Evolutionary conservation across 1,139 yeast species (phyloP).

Genomic region (Nakaseomyces delphensis): DNA sequence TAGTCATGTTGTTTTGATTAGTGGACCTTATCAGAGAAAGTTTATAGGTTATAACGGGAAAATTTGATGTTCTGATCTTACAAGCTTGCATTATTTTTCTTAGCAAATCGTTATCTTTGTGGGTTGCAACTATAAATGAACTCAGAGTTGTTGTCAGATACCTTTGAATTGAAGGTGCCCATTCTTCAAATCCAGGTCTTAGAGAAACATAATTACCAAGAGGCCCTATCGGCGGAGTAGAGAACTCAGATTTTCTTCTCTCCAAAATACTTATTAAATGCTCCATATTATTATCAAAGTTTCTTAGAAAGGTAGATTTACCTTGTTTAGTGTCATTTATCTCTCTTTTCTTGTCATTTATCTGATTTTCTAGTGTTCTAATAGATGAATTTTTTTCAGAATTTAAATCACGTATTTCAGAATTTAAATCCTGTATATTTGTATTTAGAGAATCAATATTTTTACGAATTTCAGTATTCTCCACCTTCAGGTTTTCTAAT

Average conservation of each 20-base stretch:
- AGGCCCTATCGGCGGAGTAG: constrained; percentile 69
- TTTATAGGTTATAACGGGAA: constrained; percentile 44
- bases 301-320: constrained; percentile 24
- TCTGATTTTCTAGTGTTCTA: constrained; percentile 11
- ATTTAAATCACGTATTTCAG: constrained; percentile 13
- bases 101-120: constrained; percentile 49
- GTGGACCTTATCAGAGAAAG: constrained; percentile 30
- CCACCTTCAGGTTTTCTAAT: constrained; percentile 15
- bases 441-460: constrained; percentile 14
- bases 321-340: constrained; percentile 17
- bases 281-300: constrained; percentile 44
- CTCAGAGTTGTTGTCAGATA: constrained; percentile 42
- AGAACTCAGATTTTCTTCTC: constrained; percentile 33
- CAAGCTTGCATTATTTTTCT: constrained; percentile 37
- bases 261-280: constrained; percentile 39
- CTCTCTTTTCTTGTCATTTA: constrained; percentile 15
- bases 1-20: background rate
- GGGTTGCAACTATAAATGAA: constrained; percentile 60
- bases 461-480: constrained; percentile 9
- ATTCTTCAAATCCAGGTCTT: constrained; percentile 45
- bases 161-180: constrained; percentile 57
- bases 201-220: constrained; percentile 56
- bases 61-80: constrained; percentile 18
- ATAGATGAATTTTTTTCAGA: constrained; percentile 14
- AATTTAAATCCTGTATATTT: constrained; percentile 16